These are phyloP conservation scores for Cyclotella cryptica DNA, from an alignment of 108 stramenopile species.

Conservation along the genomic window DNA sequence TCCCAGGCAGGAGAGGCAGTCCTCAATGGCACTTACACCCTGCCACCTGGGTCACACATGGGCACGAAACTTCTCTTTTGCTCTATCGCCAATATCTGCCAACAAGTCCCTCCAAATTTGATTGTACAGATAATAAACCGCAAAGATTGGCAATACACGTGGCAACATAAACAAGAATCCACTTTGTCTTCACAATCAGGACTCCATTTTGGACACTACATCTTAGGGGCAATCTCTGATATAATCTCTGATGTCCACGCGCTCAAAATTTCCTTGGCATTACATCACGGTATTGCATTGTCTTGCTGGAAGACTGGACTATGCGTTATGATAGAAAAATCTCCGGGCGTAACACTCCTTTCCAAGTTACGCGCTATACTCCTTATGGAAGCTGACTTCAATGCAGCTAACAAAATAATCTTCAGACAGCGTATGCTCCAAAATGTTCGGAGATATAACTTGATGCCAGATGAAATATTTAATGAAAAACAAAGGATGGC, in stretches of 20 bases:
- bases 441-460: constrained; percentile 2
- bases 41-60: neutral
- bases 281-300: neutral
- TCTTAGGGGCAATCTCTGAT: too few species aligned
- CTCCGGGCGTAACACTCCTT: neutral
- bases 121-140: neutral
- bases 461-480: constrained; percentile 33
- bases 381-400: too few species aligned
- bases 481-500: too few species aligned
- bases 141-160: too few species aligned
- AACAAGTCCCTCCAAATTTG: neutral
- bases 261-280: constrained; percentile 4
- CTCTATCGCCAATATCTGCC: neutral
- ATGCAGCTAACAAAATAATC: too few species aligned
- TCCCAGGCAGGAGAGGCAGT: neutral
- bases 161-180: too few species aligned
- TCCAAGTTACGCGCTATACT: constrained; percentile 22
- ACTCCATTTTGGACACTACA: too few species aligned
- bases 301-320: too few species aligned
- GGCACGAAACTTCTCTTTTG: neutral
- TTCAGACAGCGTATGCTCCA: constrained; percentile 22
- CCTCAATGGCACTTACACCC: constrained; percentile 8
- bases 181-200: constrained; percentile 24
- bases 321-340: constrained; percentile 22
- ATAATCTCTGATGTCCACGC: too few species aligned